Evolutionary conservation across 1,284 basidiomycete species (phyloP), one percentile per base, ranked within the genome.

Genomic region (Heterobasidion irregulare): DNA sequence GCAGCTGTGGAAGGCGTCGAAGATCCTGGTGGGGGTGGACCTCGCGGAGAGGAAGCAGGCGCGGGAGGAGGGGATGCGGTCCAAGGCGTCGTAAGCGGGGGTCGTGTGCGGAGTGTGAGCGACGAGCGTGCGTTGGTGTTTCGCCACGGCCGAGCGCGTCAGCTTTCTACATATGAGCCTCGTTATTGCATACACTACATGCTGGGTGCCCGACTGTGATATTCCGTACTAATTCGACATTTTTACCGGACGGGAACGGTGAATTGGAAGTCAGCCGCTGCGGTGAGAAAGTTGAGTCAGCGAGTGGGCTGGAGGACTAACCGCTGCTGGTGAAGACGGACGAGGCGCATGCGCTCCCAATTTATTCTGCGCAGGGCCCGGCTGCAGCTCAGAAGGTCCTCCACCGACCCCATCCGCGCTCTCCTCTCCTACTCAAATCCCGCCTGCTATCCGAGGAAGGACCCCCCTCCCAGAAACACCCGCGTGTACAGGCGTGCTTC

Each of bases 1-100:
- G 7, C 97, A 99, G 70, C 86, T 98, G 62, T 98, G 95, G 95
- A 99, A 99, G 70, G 96, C 96, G 32, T 91, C 91, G 15, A 98
- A 98, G 76, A 90, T 96, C 63, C 79, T 95, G 13, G 92, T 94
- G 19, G 92, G 93, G 5, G 88, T 95, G 10, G 92, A 95, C 66
- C 72, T 95, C 52, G 88, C 87, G 47, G 92, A 94, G 70, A 75
- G 93, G 62, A 84, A 84, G 53, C 79, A 80, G 59, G 86, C 80
- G 35, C 73, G 89, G 56, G 77, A 81, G 59, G 81, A 73, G 57
- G 67, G 68, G 62, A 64, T 62, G 52, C 53, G 19, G 53, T 47
- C 35, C 8, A 60, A 60, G 55, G 43, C 43, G 12, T 45, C 51
- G 45, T 61, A 51, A 62, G 47, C 47, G 32, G 10, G 19, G 52